phyloP scores from a whole-genome alignment of 306 rosid species.

The Acacia confusa region DNA sequence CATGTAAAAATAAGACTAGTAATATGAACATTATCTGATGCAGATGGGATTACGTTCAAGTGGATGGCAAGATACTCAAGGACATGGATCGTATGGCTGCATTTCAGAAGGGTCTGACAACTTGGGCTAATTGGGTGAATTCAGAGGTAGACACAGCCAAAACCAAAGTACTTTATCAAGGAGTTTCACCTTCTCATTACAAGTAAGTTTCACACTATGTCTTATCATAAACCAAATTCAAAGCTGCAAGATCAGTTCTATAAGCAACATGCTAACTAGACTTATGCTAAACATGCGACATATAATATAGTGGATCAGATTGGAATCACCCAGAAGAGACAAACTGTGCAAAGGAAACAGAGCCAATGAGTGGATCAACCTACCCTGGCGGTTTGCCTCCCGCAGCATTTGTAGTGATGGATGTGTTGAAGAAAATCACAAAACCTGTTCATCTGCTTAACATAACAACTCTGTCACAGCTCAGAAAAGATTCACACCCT shows the following conservation, averaged over 20 bases:
- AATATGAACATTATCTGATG: background rate
- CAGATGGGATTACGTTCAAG: conserved; percentile 77
- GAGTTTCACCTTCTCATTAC: conserved; percentile 72
- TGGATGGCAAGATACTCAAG: conserved; percentile 41
- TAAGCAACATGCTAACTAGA: background rate
- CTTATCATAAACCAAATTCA: background rate
- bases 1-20: background rate
- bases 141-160: conserved; percentile 41
- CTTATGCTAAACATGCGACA: background rate
- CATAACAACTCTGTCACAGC: conserved; percentile 66
- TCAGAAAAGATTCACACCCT: conserved; percentile 81
- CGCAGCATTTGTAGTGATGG: conserved; percentile 41
- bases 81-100: conserved; percentile 79
- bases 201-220: conserved; percentile 38
- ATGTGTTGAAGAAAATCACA: conserved; percentile 36
- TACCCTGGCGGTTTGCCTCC: conserved; percentile 47
- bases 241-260: background rate
- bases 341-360: conserved; percentile 58
- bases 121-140: conserved; percentile 77
- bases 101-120: conserved; percentile 51
- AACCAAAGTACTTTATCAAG: conserved; percentile 63
- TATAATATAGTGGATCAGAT: conserved; percentile 42
- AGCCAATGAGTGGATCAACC: conserved; percentile 56
- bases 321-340: conserved; percentile 53
- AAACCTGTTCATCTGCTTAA: conserved; percentile 53